Base-by-base conservation (phyloP, 2,329 filamentous ascomycete genomes). In the Aureobasidium sp. region DNA sequence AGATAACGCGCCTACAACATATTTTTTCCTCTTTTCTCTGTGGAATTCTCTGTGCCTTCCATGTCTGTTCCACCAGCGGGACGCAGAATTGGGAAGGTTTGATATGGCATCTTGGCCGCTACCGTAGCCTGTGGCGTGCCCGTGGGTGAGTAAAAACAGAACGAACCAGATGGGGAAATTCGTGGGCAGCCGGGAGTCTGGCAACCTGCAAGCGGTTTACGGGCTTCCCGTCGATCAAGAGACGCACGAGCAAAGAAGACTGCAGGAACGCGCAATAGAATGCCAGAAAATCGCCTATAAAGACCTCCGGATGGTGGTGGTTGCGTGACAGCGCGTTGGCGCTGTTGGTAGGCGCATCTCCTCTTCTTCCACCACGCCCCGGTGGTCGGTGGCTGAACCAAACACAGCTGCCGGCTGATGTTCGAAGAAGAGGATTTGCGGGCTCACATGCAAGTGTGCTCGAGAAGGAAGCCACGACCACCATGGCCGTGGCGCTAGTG, bases 51-150 rank as follows among this genome's bases (percentile, higher is more conserved):
- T 50, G 23, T 42, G n/a, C n/a, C 19, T 42, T 17, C 38, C 38
- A 42, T 9, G 43, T n/a, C 23, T 46, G 7, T 46, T 13, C 9
- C 43, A 17, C 7, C 29, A 23, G 47, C 19, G 19, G 47, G 11
- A 23, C 37, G 47, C 35, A 37, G 15, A 53, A 53, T 38, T 21
- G 23, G 49, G 51, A 42, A 55, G 51, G 51, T 55, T 55, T 55
- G 51, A 55, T 55, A 55, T 43, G 50, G n/a, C 25, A 55, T 55
- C 33, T 29, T 37, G 38, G 51, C n/a, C 19, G 17, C 51, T 55
- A 15, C 51, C 51, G 51, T 19, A n/a, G n/a, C n/a, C n/a, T n/a
- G n/a, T n/a, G n/a, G n/a, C n/a, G n/a, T n/a, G n/a, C n/a, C n/a
- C n/a, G n/a, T n/a, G n/a, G n/a, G n/a, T n/a, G n/a, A n/a, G n/a